Evolutionary conservation across 2,329 filamentous ascomycete species (phyloP), one percentile per base, ranked within the genome.

Genomic region (Cladosporium velox): DNA sequence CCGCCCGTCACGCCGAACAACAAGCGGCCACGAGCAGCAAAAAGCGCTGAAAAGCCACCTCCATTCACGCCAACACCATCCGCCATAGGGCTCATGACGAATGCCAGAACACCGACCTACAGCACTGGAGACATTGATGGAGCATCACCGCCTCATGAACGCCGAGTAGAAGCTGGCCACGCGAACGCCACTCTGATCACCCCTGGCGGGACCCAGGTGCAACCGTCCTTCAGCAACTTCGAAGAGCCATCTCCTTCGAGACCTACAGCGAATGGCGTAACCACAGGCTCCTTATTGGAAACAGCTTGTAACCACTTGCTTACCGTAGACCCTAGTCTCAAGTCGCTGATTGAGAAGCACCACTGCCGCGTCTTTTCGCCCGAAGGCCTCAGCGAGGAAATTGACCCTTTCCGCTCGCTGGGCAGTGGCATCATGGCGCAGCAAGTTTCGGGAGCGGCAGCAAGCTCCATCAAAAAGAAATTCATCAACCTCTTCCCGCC

Each of bases 401-500:
- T 97, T 67, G 92, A 98, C 78, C 95, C 95, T 0, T 99, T 97
- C 74, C 89, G 90, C 72, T 89, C 87, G 66, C 84, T 99, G 38
- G 86, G 87, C 47, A 93, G 90, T 77, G 91, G 93, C 61, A 97
- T 99, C 75, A 96, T 98, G 72, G 93, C 92, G 63, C 95, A 98
- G 79, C 95, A 99, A 81, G 94, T 99, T 24, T 97, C 93, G 0
- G 93, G 94, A 21, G 92, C 93, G 6, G 95, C 95, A 0, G 95
- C 95, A 14, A 90, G 87, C 71, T 91, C 91, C 6, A 98, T 99
- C 80, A 93, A 94, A 77, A 86, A 86, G 59, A 94, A 92, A 70
- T 97, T 97, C 76, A 80, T 96, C 24, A 84, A 82, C 1, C 80
- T 97, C 6, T 97, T 97, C 77, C 70, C 72, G 7, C 63, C 74